These are phyloP conservation scores for Phytophthora pini DNA, from an alignment of 352 stramenopile species.

Conservation along the genomic window DNA sequence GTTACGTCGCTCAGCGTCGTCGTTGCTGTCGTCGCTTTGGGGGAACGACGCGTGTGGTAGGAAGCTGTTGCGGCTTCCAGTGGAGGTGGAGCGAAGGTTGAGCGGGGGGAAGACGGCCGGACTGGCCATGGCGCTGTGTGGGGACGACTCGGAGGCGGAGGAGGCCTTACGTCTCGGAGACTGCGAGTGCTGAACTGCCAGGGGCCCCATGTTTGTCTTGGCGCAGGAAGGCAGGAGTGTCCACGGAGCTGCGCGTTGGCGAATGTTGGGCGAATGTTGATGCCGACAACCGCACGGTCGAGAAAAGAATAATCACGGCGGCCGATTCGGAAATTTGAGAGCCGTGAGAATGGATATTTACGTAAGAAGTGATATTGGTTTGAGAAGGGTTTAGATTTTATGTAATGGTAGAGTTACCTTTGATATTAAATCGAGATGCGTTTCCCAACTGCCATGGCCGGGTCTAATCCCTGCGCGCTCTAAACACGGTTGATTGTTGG, in stretches of 20 bases:
- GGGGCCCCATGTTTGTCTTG: slow-evolving; percentile 18
- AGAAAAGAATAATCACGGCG: slow-evolving; percentile 43
- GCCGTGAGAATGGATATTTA: neutral
- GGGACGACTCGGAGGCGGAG: slow-evolving; percentile 12
- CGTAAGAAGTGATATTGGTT: neutral
- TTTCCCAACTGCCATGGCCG: slow-evolving; percentile 10
- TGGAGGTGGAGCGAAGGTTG: slow-evolving; percentile 26
- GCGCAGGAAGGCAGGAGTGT: slow-evolving; percentile 11
- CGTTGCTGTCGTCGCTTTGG: slow-evolving; percentile 26
- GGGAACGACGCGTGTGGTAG: slow-evolving; percentile 34
- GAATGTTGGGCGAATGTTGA: slow-evolving; percentile 54
- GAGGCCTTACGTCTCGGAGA: slow-evolving; percentile 21
- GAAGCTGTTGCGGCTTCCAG: slow-evolving; percentile 8
- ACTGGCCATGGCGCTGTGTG: slow-evolving; percentile 15
- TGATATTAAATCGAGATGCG: slow-evolving; percentile 4
- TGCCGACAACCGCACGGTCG: slow-evolving; percentile 28
- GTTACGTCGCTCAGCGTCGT: slow-evolving; percentile 45
- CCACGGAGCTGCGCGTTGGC: slow-evolving; percentile 23
- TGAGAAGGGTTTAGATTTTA: neutral
- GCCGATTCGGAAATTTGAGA: slow-evolving; percentile 14
- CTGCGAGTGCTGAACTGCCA: slow-evolving; percentile 38
- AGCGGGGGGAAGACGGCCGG: slow-evolving; percentile 37
- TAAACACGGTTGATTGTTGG: slow-evolving; percentile 27
- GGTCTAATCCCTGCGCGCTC: slow-evolving; percentile 19
- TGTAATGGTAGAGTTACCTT: neutral